Evolutionary conservation across 2,329 filamentous ascomycete genomes (phyloP).

Genomic region (Botrytis cinerea): DNA sequence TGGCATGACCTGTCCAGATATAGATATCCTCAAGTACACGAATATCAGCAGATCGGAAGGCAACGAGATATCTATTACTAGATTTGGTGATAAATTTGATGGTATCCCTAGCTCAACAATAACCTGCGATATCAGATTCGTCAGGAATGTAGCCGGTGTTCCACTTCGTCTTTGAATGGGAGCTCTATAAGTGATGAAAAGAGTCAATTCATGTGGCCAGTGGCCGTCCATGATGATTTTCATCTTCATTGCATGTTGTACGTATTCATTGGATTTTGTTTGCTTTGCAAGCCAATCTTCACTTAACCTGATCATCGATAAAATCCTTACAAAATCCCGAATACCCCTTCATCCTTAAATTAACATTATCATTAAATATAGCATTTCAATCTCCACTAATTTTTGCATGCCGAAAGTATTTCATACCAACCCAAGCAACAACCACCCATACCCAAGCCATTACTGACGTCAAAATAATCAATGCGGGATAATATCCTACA

Average conservation of each 20-base stretch:
- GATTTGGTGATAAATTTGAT: neutral
- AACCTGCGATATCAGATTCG: too few relatives aligned
- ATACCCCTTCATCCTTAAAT: slow-evolving; percentile 6
- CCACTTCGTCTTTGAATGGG: neutral
- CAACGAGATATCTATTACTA: neutral
- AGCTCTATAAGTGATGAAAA: neutral
- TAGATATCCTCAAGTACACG: neutral
- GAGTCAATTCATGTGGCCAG: neutral
- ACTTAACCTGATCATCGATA: neutral
- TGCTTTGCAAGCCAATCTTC: neutral
- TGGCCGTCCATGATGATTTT: neutral
- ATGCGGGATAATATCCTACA: slow-evolving; percentile 92
- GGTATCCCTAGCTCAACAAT: neutral
- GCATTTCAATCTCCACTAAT: slow-evolving; percentile 53
- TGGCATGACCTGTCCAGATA: neutral
- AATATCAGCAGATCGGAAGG: neutral
- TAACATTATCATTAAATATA: slow-evolving; percentile 23
- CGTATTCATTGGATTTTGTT: neutral
- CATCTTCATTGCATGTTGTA: neutral
- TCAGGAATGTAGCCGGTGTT: neutral
- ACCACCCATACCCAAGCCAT: slow-evolving; percentile 99
- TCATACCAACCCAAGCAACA: slow-evolving; percentile 98
- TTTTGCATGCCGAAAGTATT: slow-evolving; percentile 97
- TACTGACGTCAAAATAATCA: slow-evolving; percentile 89
- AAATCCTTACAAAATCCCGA: neutral